Evolutionary conservation across 78 protist species (phyloP).

Genomic region (Fonticula alba): DNA sequence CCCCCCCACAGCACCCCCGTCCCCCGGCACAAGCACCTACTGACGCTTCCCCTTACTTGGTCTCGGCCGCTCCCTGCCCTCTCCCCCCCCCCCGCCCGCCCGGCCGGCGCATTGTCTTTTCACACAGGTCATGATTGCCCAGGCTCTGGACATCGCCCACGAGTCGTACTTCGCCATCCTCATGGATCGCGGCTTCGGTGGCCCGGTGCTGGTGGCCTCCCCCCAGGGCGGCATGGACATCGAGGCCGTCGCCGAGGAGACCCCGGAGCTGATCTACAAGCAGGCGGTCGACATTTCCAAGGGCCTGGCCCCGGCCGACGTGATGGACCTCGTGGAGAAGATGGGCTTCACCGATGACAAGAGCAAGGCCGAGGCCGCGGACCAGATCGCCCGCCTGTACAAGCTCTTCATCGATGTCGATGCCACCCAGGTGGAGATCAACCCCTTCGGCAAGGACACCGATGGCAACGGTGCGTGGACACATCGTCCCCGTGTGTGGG

Average conservation of each 20-base stretch:
- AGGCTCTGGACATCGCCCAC: constrained; percentile 11
- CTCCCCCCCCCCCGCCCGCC: not conserved
- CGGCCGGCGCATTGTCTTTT: not conserved
- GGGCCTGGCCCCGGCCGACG: not conserved
- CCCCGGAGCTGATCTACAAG: constrained; percentile 43
- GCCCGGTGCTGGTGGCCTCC: not conserved
- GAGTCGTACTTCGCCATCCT: constrained; percentile 90
- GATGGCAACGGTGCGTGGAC: constrained; percentile 33
- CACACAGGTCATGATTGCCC: constrained; percentile 23
- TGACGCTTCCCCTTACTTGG: too few relatives aligned
- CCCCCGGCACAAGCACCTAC: too few relatives aligned
- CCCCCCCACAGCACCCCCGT: too few relatives aligned
- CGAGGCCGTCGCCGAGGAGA: constrained; percentile 55
- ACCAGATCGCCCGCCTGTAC: constrained; percentile 44
- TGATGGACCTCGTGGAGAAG: not conserved
- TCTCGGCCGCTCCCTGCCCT: too few relatives aligned
- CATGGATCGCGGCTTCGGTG: constrained; percentile 56
- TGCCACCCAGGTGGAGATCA: constrained; percentile 80
- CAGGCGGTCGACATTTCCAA: too few relatives aligned
- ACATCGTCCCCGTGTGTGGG: too few relatives aligned
- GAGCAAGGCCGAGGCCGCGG: constrained; percentile 3
- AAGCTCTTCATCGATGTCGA: constrained; percentile 49
- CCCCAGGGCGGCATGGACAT: constrained; percentile 82
- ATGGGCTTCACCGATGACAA: constrained; percentile 1
- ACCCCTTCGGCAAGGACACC: constrained; percentile 73